Evolutionary conservation across 306 rosid species (phyloP).

Genomic region (Arachis stenosperma): DNA sequence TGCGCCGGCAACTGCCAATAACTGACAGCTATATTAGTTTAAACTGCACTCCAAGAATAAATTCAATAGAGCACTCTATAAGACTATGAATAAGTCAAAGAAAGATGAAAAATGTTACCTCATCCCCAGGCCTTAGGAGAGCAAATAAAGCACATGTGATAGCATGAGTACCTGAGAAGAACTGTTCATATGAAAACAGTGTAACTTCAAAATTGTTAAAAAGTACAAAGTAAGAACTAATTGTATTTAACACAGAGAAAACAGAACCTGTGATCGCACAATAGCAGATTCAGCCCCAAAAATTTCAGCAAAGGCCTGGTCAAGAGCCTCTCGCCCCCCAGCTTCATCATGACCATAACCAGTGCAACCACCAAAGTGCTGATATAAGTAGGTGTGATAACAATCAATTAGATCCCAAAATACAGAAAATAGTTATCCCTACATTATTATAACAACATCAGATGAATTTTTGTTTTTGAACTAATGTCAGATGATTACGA

Average conservation of each 20-base stretch:
- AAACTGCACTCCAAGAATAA: conserved; percentile 40
- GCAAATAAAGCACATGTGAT: conserved; percentile 90
- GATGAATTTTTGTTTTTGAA: too few relatives aligned
- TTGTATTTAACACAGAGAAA: not conserved
- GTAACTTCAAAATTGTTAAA: not conserved
- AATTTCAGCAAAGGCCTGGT: conserved; percentile 87
- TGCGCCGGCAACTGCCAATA: conserved; percentile 97
- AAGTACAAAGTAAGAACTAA: conserved; percentile 12
- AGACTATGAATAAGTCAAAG: not conserved
- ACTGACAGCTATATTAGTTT: conserved; percentile 70
- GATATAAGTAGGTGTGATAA: conserved; percentile 36
- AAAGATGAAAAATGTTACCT: conserved; percentile 56
- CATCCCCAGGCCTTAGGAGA: conserved; percentile 87
- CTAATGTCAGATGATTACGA: not conserved
- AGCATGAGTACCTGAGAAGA: conserved; percentile 99
- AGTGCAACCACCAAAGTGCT: conserved; percentile 93
- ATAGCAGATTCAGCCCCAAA: conserved; percentile 91
- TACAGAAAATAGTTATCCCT: not conserved
- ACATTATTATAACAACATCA: not conserved
- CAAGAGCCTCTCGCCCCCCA: conserved; percentile 96
- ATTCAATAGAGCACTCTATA: conserved; percentile 3
- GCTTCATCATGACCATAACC: conserved; percentile 99
- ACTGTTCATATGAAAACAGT: conserved; percentile 57
- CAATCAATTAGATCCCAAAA: conserved; percentile 15
- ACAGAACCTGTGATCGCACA: conserved; percentile 93